Evolutionary conservation across 2,329 filamentous ascomycete genomes (phyloP).

Genomic region (Sarocladium kiliense): DNA sequence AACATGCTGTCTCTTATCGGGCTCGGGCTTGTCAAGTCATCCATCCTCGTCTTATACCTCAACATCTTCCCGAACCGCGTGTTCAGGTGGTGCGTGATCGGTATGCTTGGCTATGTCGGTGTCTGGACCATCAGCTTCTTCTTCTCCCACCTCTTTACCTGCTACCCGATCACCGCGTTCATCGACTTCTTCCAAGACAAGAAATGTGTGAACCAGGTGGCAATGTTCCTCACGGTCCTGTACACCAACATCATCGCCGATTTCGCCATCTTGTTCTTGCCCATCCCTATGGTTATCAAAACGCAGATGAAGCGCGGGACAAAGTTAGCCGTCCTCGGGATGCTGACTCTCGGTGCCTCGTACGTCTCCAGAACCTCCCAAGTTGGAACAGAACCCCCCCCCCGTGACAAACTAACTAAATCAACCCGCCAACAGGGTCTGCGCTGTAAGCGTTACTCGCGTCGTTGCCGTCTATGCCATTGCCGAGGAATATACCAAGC

Average conservation of each 20-base stretch:
- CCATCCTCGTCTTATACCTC: not conserved
- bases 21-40: not conserved
- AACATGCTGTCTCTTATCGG: not conserved
- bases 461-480: not conserved
- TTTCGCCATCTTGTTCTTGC: not conserved
- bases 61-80: not conserved
- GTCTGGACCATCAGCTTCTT: conserved; percentile 1
- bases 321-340: not conserved
- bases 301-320: not conserved
- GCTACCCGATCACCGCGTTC: not conserved
- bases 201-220: not conserved
- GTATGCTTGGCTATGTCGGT: not conserved
- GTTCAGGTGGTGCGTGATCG: not conserved
- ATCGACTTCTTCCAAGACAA: not conserved
- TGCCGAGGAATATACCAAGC: not conserved
- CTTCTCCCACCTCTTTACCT: not conserved
- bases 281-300: not conserved
- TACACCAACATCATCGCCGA: conserved; percentile 1
- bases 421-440: not conserved
- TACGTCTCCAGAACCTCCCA: not conserved
- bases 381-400: too few relatives aligned
- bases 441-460: not conserved
- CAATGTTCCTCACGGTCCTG: not conserved
- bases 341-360: not conserved
- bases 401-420: too few relatives aligned